Evolutionary conservation across 2,329 filamentous ascomycete species (phyloP).

Genomic region (Pestalotiopsis sp.): DNA sequence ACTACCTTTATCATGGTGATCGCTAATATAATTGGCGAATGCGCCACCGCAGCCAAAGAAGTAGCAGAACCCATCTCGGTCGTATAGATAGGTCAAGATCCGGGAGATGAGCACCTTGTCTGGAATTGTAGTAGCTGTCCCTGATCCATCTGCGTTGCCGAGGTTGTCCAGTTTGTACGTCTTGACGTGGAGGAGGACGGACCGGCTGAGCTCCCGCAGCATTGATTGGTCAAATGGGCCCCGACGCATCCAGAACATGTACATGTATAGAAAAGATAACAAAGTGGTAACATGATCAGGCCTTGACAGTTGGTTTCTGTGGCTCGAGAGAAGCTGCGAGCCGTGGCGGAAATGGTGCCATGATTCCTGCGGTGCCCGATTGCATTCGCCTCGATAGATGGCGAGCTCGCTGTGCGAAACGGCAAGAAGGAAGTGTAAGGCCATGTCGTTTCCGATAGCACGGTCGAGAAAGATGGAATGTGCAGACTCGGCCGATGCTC

Average conservation of each 20-base stretch:
- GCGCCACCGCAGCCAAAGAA: constrained; percentile 9
- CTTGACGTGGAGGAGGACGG: background rate
- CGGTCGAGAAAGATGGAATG: constrained; percentile 2
- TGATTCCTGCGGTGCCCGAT: background rate
- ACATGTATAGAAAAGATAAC: constrained; percentile 2
- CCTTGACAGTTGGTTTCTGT: background rate
- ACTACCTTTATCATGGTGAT: background rate
- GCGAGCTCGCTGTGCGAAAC: constrained; percentile 6
- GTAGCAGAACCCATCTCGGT: constrained; percentile 7
- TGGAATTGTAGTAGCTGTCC: background rate
- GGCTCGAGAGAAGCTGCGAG: background rate
- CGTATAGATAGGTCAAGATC: constrained; percentile 1
- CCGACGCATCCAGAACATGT: constrained; percentile 5
- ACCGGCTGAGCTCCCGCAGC: constrained; percentile 1
- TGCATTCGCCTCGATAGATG: background rate
- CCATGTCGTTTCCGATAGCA: background rate
- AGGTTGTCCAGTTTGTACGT: constrained; percentile 1
- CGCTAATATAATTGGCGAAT: background rate
- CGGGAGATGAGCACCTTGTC: background rate
- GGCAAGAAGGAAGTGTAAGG: constrained; percentile 2
- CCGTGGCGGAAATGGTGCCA: constrained; percentile 2
- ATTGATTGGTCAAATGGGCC: background rate
- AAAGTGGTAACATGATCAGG: background rate
- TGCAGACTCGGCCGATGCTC: background rate
- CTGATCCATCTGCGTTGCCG: background rate